phyloP scores from a whole-genome alignment of 2,329 filamentous ascomycete species.

The Fusarium sulawesiense region DNA sequence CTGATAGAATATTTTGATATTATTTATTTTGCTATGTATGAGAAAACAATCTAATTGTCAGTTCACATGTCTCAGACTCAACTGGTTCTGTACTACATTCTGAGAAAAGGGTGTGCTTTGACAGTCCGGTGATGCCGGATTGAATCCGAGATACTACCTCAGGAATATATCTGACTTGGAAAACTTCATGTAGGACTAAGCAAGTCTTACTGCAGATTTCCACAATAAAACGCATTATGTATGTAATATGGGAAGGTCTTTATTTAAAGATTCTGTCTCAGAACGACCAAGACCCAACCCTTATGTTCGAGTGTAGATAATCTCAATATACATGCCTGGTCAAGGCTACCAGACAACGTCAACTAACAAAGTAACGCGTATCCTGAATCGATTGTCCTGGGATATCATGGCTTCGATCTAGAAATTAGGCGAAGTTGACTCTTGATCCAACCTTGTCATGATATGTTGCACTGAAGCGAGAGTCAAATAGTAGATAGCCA shows the following conservation, averaged over 20 bases:
- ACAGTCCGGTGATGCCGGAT: slow-evolving; percentile 29
- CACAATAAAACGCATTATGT: too few species aligned
- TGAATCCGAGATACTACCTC: background rate
- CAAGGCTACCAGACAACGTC: background rate
- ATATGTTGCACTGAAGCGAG: background rate
- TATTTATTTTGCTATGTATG: background rate
- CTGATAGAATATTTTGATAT: background rate
- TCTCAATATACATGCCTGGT: background rate
- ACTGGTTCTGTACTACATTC: slow-evolving; percentile 22
- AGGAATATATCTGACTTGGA: background rate
- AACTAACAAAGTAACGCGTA: background rate
- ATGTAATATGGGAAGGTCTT: too few species aligned
- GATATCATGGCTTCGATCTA: background rate
- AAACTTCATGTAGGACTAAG: background rate
- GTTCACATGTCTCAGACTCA: slow-evolving; percentile 23
- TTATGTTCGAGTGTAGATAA: background rate
- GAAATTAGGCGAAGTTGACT: background rate
- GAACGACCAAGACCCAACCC: background rate
- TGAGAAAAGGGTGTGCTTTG: slow-evolving; percentile 20
- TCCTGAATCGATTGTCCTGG: background rate
- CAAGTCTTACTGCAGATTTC: background rate
- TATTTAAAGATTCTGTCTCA: background rate
- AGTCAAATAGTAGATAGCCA: background rate
- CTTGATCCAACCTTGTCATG: background rate
- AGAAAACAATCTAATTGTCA: background rate